A percentile compares a stretch with the other conserved stretches of the same genome.
Conservation (phyloP, 2,329 filamentous ascomycete genomes). For the Balansia obtecta region DNA sequence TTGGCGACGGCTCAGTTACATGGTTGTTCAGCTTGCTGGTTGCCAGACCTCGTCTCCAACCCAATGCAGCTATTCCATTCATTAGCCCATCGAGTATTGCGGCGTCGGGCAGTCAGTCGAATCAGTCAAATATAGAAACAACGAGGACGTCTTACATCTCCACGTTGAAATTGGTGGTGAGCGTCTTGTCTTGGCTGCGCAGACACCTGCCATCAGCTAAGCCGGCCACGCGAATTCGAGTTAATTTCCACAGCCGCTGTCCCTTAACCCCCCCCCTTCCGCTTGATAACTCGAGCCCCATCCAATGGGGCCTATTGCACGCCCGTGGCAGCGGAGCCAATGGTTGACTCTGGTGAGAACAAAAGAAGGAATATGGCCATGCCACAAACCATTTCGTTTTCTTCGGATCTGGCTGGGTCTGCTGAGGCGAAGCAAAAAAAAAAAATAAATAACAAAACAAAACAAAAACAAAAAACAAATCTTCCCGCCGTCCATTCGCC, state of each 20-base stretch:
- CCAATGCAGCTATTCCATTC: not conserved
- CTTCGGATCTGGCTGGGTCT: not conserved
- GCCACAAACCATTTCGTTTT: not conserved
- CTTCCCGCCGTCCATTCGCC: not conserved
- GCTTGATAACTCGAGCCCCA: no score
- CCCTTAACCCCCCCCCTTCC: no score
- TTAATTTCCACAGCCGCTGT: no score
- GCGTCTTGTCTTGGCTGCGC: not conserved
- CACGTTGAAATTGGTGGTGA: not conserved
- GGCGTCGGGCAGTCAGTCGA: no score
- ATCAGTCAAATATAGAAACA: not conserved
- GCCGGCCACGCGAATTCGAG: no score
- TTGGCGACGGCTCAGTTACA: not conserved
- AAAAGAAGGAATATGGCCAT: slow-evolving; percentile 1
- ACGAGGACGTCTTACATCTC: not conserved
- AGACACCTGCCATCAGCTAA: not conserved
- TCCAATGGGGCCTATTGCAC: not conserved
- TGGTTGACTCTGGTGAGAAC: not conserved
- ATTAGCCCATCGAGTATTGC: not conserved
- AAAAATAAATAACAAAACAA: no score
- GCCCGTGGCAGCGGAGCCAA: not conserved
- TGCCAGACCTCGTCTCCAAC: not conserved
- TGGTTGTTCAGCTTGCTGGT: not conserved
- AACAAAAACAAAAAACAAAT: no score
- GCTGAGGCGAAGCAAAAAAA: not conserved